Percentiles rank a stretch among this genome's conserved stretches.
phyloP scores from a whole-genome alignment of 1,139 yeast species.

The Geotrichum aggregatum region DNA sequence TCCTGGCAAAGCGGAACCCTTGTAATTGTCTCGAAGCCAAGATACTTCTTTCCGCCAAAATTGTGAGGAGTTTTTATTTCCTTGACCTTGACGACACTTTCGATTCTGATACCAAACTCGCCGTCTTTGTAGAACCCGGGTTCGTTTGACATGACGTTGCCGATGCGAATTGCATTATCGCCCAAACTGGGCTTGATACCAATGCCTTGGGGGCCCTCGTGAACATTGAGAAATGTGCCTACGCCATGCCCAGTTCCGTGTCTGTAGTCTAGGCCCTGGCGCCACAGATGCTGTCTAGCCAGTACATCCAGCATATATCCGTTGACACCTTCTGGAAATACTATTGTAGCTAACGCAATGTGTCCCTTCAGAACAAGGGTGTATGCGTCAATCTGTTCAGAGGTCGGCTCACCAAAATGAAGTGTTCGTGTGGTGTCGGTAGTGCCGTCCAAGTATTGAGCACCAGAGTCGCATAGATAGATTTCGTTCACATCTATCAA shows the following conservation, averaged over 20 bases:
- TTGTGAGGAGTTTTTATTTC: conserved; percentile 43
- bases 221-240: conserved; percentile 87
- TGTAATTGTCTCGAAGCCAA: conserved; percentile 80
- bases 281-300: conserved; percentile 90
- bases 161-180: conserved; percentile 50
- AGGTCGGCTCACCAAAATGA: conserved; percentile 71
- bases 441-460: conserved; percentile 91
- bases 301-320: conserved; percentile 80
- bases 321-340: conserved; percentile 82
- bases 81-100: conserved; percentile 65
- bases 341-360: conserved; percentile 67
- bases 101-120: conserved; percentile 88
- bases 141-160: conserved; percentile 84
- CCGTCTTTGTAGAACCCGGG: conserved; percentile 96
- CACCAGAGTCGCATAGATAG: conserved; percentile 88
- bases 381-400: conserved; percentile 62
- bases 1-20: conserved; percentile 77
- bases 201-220: conserved; percentile 94
- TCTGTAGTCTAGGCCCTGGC: conserved; percentile 78
- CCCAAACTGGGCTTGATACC: conserved; percentile 51
- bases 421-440: conserved; percentile 96
- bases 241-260: conserved; percentile 99
- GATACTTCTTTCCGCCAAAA: conserved; percentile 54
- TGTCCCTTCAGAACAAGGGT: conserved; percentile 92
- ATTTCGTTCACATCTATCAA: conserved; percentile 72